phyloP scores from a whole-genome alignment of 208 protist genomes.

The Balamuthia mandrillaris region DNA sequence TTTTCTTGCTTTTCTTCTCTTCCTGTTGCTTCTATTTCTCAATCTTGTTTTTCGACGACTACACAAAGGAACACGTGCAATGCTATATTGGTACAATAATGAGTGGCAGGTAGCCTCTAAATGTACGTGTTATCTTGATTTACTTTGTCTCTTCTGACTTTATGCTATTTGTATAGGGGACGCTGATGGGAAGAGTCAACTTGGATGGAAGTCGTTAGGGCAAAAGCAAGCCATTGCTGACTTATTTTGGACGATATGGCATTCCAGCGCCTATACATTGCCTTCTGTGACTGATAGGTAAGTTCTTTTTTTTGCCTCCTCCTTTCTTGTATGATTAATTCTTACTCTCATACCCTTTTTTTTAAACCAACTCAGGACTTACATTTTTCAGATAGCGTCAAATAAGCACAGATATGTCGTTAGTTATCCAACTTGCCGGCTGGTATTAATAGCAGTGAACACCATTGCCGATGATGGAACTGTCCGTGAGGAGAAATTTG shows the following conservation, averaged over 20 bases:
- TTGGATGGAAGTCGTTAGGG: background rate
- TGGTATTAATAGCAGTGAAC: background rate
- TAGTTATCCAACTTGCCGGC: background rate
- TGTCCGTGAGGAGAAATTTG: background rate
- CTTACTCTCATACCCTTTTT: background rate
- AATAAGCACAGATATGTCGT: background rate
- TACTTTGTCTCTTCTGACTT: background rate
- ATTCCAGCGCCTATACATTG: background rate
- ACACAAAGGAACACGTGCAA: background rate
- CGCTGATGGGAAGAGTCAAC: background rate
- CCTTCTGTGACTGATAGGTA: background rate
- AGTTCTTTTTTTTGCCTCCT: background rate
- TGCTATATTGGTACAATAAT: background rate
- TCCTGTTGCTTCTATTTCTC: background rate
- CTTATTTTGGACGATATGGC: background rate
- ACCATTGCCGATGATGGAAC: background rate
- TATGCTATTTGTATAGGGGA: background rate
- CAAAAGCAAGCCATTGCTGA: background rate
- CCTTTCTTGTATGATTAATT: background rate
- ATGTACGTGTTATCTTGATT: background rate
- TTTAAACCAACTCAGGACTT: background rate
- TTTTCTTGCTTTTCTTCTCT: background rate
- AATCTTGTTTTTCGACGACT: background rate
- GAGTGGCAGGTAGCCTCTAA: background rate
- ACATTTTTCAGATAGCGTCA: background rate